Conservation (phyloP, 192 early-diverging fungal genomes). For the Phycomyces nitens region DNA sequence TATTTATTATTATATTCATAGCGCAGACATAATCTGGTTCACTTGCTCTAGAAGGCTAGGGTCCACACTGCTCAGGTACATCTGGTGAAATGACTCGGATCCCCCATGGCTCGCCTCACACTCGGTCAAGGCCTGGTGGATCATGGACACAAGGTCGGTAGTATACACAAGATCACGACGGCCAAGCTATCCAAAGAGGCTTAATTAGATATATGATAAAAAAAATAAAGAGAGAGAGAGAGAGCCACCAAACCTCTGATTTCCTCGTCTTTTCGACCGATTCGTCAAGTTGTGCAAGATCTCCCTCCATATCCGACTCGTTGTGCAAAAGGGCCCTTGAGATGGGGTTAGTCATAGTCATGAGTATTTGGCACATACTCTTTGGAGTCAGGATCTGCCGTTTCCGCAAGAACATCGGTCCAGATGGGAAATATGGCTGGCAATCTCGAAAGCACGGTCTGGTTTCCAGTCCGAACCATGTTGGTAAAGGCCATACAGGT, state of each 20-base stretch:
- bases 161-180: slow-evolving; percentile 59
- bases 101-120: slow-evolving; percentile 51
- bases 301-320: slow-evolving; percentile 44
- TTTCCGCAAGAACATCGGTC: slow-evolving; percentile 60
- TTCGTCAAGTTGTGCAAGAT: slow-evolving; percentile 41
- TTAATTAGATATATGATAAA: background rate
- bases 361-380: slow-evolving; percentile 39
- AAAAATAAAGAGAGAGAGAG: slow-evolving; percentile 14
- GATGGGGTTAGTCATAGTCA: no score
- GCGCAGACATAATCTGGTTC: slow-evolving; percentile 5
- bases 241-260: slow-evolving; percentile 21
- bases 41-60: slow-evolving; percentile 38
- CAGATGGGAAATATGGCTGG: slow-evolving; percentile 54
- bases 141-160: slow-evolving; percentile 46
- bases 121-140: slow-evolving; percentile 48
- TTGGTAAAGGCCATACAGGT: slow-evolving; percentile 59
- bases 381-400: slow-evolving; percentile 55
- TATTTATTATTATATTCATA: slow-evolving; percentile 8
- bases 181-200: slow-evolving; percentile 33
- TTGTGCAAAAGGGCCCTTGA: slow-evolving; percentile 38
- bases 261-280: slow-evolving; percentile 52
- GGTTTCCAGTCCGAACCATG: slow-evolving; percentile 49
- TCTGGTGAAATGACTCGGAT: slow-evolving; percentile 32
- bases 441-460: slow-evolving; percentile 44
- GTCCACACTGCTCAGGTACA: slow-evolving; percentile 45